Base-by-base conservation (phyloP, 805 yeast species). In the Starmera quercuum region DNA sequence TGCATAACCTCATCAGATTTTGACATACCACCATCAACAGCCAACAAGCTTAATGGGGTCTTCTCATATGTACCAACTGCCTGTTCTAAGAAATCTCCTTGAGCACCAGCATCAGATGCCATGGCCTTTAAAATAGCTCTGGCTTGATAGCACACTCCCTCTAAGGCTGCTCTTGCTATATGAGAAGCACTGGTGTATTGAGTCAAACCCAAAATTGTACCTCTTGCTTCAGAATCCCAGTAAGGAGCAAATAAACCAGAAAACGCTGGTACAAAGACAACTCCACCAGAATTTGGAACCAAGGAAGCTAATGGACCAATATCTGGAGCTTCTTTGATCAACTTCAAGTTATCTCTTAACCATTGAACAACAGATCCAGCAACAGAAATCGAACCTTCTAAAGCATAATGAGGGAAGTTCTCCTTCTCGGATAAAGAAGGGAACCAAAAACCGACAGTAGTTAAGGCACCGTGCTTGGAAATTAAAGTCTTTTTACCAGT, bases 11-110 rank as follows among this genome's bases (percentile, higher is more conserved):
- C 90, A 51, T 81, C 80, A 14, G 95, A 85, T 47, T 83, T 75
- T 16, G 95, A 82, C 92, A 88, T 82, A 45, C 97, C 97, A 35
- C 97, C 97, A 55, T 88, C 97, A 17, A 88, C 95, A 21, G 85
- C 80, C 39, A 82, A 62, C 12, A 67, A 52, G 4, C 75, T 65
- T 44, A 78, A 64, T 28, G 78, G 56, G 45, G 74, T 57, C 54
- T 66, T 70, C 47, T 64, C 71, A 44, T 61, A 56, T 12, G 61
- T 52, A 31, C 53, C 54, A 18, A 47, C 56, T 23, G 61, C 51
- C 40, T 72, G 73, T 47, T 78, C 83, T 44, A 77, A 59, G 57
- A 76, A 77, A 45, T 73, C 63, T 35, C 52, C 49, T 33, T 53
- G 43, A 10, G 74, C 73, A 34, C 84, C 86, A 4, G 87, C 83